phyloP scores from a whole-genome alignment of 805 yeast species.

The Candida khao-thaluensis region DNA sequence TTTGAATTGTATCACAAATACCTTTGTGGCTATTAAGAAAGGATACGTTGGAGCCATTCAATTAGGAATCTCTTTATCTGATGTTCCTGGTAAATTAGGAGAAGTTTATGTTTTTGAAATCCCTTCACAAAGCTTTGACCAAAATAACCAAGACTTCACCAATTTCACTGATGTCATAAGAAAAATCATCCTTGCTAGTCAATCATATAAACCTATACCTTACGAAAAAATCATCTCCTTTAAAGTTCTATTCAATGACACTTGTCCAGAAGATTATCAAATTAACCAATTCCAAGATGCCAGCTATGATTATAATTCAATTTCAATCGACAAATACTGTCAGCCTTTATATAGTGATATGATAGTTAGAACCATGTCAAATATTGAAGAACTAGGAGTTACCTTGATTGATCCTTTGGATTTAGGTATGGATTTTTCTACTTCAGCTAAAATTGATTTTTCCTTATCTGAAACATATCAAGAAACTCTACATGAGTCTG shows the following conservation, averaged over 20 bases:
- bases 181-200: slow-evolving; percentile 52
- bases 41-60: slow-evolving; percentile 46
- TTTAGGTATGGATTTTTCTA: background rate
- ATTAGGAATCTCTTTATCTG: slow-evolving; percentile 37
- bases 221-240: slow-evolving; percentile 36
- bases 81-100: slow-evolving; percentile 39
- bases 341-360: background rate
- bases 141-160: background rate
- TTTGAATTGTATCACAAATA: slow-evolving; percentile 52
- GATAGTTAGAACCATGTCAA: background rate
- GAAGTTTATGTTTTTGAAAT: slow-evolving; percentile 54
- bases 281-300: slow-evolving; percentile 48
- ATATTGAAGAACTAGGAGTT: background rate
- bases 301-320: background rate
- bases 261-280: slow-evolving; percentile 47
- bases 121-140: too few species aligned
- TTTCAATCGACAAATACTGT: background rate
- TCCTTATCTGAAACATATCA: background rate
- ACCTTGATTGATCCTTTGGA: slow-evolving; percentile 26
- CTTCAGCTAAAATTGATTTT: background rate
- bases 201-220: slow-evolving; percentile 53
- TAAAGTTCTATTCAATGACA: slow-evolving; percentile 38
- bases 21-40: slow-evolving; percentile 42
- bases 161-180: slow-evolving; percentile 43
- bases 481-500: background rate